A percentile compares a stretch with the other conserved stretches of the same genome.
These are phyloP conservation scores for Scheffersomyces illinoinensis DNA, from an alignment of 1,139 yeast genomes.

Conservation along the genomic window DNA sequence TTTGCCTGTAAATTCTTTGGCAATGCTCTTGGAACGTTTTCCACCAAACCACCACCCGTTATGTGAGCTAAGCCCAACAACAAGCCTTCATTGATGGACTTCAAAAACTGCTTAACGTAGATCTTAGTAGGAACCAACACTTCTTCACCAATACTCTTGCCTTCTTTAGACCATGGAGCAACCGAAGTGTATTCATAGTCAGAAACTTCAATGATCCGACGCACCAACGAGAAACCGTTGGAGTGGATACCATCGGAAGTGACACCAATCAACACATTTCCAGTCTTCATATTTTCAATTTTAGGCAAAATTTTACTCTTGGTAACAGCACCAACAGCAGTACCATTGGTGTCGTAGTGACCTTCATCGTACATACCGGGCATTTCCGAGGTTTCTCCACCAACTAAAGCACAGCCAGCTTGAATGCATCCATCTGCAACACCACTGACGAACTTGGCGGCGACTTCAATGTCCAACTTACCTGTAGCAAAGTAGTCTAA, in stretches of 20 bases:
- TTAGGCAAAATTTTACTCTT: conserved; percentile 76
- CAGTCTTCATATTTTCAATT: conserved; percentile 62
- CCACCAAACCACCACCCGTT: conserved; percentile 98
- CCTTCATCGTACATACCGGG: conserved; percentile 97
- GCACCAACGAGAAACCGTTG: conserved; percentile 94
- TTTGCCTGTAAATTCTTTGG: conserved; percentile 79
- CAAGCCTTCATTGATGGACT: conserved; percentile 65
- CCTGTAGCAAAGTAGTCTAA: conserved; percentile 97
- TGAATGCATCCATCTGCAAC: conserved; percentile 95
- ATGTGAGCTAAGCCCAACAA: conserved; percentile 92
- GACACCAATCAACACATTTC: conserved; percentile 83
- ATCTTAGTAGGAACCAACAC: conserved; percentile 88
- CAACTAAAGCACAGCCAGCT: conserved; percentile 97
- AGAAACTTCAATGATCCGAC: conserved; percentile 79
- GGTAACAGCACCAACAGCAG: conserved; percentile 98
- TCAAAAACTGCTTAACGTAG: conserved; percentile 87
- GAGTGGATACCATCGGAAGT: conserved; percentile 94
- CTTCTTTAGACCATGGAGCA: conserved; percentile 81
- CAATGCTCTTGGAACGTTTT: conserved; percentile 92
- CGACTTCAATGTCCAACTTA: conserved; percentile 77
- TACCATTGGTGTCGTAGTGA: conserved; percentile 97
- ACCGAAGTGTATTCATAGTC: conserved; percentile 65
- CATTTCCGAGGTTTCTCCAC: conserved; percentile 99
- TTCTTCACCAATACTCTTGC: conserved; percentile 80
- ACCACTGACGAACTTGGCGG: conserved; percentile 89